Evolutionary conservation across 306 rosid genomes (phyloP).

Genomic region (Cucurbita pepo): DNA sequence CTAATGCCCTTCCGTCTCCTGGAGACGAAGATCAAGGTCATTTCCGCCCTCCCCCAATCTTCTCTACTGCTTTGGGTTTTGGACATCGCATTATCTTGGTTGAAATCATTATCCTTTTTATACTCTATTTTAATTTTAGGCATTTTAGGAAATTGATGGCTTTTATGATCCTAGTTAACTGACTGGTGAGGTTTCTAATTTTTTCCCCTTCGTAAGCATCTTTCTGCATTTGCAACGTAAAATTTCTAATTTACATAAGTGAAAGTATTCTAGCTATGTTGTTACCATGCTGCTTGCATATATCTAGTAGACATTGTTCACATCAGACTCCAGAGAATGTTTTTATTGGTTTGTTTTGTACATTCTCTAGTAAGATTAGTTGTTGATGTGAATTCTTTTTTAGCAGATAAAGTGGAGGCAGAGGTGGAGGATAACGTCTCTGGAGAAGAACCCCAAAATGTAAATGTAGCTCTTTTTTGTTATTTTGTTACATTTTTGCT

Average conservation of each 20-base stretch:
- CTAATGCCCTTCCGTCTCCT: constrained; percentile 6
- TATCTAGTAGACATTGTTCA: background rate
- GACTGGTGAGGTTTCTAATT: background rate
- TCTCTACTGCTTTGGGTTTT: background rate
- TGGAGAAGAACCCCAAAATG: constrained; percentile 1
- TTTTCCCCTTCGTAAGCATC: background rate
- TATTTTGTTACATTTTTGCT: background rate
- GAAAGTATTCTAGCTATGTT: background rate
- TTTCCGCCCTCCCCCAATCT: background rate
- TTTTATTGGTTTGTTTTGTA: background rate
- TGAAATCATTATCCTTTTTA: background rate
- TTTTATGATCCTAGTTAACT: background rate
- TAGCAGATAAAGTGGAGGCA: constrained; percentile 11
- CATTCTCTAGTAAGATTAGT: background rate
- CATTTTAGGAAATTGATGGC: background rate
- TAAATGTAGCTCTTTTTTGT: constrained; percentile 3
- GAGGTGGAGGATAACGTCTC: constrained; percentile 7
- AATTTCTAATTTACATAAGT: background rate
- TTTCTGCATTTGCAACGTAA: background rate
- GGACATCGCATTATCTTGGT: background rate
- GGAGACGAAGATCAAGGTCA: constrained; percentile 24
- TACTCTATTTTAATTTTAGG: background rate
- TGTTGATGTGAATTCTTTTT: background rate
- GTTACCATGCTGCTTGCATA: background rate
- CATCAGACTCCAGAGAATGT: background rate